Evolutionary conservation across 2,329 filamentous ascomycete species (phyloP).

Genomic region (Trichoderma koningii): DNA sequence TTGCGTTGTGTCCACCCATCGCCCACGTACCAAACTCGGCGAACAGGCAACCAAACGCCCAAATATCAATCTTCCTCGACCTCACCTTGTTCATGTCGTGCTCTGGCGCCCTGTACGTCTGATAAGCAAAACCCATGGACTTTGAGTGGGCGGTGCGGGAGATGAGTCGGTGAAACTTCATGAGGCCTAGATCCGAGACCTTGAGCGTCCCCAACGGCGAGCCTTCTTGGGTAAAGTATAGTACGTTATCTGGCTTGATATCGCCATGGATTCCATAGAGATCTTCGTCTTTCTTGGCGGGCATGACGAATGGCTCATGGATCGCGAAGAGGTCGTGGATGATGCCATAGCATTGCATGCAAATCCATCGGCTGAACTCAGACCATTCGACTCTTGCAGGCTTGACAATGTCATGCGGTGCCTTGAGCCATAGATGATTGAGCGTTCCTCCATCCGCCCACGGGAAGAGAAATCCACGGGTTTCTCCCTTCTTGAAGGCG

Average conservation of each 20-base stretch:
- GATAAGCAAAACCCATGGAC: conserved; percentile 1
- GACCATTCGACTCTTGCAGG: not conserved
- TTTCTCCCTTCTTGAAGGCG: not conserved
- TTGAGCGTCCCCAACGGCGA: not conserved
- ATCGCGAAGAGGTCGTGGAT: not conserved
- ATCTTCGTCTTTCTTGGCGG: not conserved
- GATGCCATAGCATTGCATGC: not conserved
- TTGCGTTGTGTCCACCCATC: not conserved
- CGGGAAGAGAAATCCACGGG: not conserved
- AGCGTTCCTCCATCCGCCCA: conserved; percentile 8
- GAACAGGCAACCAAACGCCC: conserved; percentile 9
- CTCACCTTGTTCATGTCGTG: not conserved
- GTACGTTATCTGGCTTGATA: conserved; percentile 2
- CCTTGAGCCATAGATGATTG: not conserved
- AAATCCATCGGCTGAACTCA: not conserved
- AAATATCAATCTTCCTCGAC: conserved; percentile 10
- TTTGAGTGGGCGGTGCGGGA: not conserved
- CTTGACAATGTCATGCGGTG: not conserved
- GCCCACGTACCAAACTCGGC: not conserved
- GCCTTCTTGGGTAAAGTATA: not conserved
- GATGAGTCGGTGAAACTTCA: not conserved
- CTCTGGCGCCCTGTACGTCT: conserved; percentile 5
- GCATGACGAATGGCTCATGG: not conserved
- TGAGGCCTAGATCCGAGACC: conserved; percentile 2
- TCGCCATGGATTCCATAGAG: not conserved